A percentile compares a stretch with the other conserved stretches of the same genome.
phyloP scores from a whole-genome alignment of 495 filamentous ascomycete species.

The Hyphodiscus hymeniophilus region DNA sequence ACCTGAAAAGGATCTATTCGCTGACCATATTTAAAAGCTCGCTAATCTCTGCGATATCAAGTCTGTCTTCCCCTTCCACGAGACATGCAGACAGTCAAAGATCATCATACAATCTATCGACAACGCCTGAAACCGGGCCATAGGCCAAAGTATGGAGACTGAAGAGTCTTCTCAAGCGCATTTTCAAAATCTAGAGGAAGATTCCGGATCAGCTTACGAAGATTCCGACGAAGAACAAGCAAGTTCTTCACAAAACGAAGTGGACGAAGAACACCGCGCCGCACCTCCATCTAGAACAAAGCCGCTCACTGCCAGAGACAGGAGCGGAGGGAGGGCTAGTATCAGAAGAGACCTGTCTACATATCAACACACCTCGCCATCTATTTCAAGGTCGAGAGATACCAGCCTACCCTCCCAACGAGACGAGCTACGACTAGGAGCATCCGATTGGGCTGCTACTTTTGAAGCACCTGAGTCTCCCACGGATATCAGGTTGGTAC shows the following conservation, averaged over 20 bases:
- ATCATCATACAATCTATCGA: not conserved
- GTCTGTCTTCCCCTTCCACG: not conserved
- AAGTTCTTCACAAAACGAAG: slow-evolving; percentile 3
- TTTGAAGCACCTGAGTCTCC: slow-evolving; percentile 11
- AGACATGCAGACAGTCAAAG: slow-evolving; percentile 9
- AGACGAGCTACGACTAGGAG: slow-evolving; percentile 1
- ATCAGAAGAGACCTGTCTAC: not conserved
- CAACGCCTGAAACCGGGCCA: slow-evolving; percentile 4
- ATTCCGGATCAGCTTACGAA: slow-evolving; percentile 22
- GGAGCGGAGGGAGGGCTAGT: not conserved
- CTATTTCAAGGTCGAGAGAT: not conserved
- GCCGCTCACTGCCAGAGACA: not conserved
- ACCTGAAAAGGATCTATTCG: too few relatives aligned
- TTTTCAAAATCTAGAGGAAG: slow-evolving; percentile 6
- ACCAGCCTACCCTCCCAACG: not conserved
- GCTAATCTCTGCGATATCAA: too few relatives aligned
- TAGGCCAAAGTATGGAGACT: slow-evolving; percentile 14
- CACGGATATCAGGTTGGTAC: slow-evolving; percentile 8
- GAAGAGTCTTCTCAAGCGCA: slow-evolving; percentile 14
- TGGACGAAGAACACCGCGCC: not conserved
- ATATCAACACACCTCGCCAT: not conserved
- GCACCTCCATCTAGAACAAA: slow-evolving; percentile 3
- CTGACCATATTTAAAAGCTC: not conserved
- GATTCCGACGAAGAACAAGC: slow-evolving; percentile 5
- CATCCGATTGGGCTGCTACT: slow-evolving; percentile 12